Base-by-base conservation (phyloP, 1,284 basidiomycete genomes). In the Moniliella sp. region DNA sequence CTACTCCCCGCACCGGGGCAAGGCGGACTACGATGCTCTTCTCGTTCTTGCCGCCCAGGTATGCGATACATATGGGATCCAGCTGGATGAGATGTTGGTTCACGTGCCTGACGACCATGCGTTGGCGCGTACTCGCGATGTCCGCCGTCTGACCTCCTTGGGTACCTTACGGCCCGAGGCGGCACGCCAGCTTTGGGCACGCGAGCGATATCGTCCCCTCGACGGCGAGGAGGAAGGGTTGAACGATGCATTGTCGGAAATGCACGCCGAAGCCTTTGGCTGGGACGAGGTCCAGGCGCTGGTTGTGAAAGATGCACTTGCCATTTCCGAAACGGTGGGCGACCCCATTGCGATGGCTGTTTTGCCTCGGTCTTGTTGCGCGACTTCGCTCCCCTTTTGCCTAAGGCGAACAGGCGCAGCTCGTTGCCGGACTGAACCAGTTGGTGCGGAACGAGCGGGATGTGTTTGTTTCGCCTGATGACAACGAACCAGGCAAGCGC, bases 211-310 rank as follows among this genome's bases (percentile, higher is more conserved):
- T n/a, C n/a, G n/a, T n/a, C n/a, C n/a, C n/a, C n/a, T n/a, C n/a
- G n/a, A n/a, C n/a, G n/a, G n/a, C n/a, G n/a, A n/a, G n/a, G n/a
- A n/a, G n/a, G n/a, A n/a, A n/a, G n/a, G n/a, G n/a, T 3, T 21
- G 9, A 14, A 31, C 29, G 29, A 31, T 10, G 29, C 5, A 11
- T 18, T 21, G n/a, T 21, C 18, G 9, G 14, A 31, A 10, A 18
- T 21, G 10, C n/a, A n/a, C n/a, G n/a, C n/a, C n/a, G 31, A 12
- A 2, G n/a, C 77, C 80, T 82, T 76, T 54, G 84, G 86, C 1
- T 97, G 86, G 88, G 75, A 80, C 1, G 79, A 84, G 52, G 66
- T 94, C 29, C 86, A 93, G 62, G 70, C 88, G 18, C 80, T 80
- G 18, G 73, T 88, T 18, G 68, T 94, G 21, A 73, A 83, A 29